These are phyloP conservation scores for Lactifluus echinatus DNA, from an alignment of 768 basidiomycete species.

Conservation along the genomic window DNA sequence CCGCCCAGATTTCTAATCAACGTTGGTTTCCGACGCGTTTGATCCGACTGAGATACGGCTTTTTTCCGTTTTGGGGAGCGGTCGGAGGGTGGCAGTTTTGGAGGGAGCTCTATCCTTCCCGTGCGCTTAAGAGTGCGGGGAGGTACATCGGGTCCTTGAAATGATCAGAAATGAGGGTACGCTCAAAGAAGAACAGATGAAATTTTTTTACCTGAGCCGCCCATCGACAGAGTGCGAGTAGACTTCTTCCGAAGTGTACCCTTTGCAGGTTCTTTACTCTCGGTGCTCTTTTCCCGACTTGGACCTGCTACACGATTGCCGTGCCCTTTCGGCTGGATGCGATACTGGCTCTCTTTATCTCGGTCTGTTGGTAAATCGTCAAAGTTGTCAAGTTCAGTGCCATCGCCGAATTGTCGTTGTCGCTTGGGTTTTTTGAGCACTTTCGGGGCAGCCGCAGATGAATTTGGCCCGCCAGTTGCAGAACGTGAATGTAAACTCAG, in stretches of 20 bases:
- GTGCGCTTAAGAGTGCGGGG: slow-evolving; percentile 41
- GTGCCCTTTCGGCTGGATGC: slow-evolving; percentile 64
- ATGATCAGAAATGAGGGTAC: slow-evolving; percentile 14
- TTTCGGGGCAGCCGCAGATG: slow-evolving; percentile 47
- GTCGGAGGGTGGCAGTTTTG: slow-evolving; percentile 28
- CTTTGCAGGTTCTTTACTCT: slow-evolving; percentile 37
- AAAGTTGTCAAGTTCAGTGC: slow-evolving; percentile 81
- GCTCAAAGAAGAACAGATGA: slow-evolving; percentile 24
- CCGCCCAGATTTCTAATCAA: slow-evolving; percentile 80
- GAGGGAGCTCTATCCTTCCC: slow-evolving; percentile 46
- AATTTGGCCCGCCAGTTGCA: slow-evolving; percentile 28
- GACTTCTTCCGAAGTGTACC: slow-evolving; percentile 52
- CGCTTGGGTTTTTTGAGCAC: slow-evolving; percentile 72
- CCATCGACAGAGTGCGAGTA: slow-evolving; percentile 37
- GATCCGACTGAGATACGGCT: slow-evolving; percentile 36
- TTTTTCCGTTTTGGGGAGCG: slow-evolving; percentile 42
- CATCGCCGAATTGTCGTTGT: slow-evolving; percentile 69
- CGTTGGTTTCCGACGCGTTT: slow-evolving; percentile 68
- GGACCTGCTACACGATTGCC: slow-evolving; percentile 55
- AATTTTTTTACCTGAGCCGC: slow-evolving; percentile 29
- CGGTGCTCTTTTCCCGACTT: slow-evolving; percentile 36
- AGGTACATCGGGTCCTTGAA: slow-evolving; percentile 8
- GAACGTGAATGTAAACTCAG: slow-evolving; percentile 35
- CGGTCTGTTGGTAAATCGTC: slow-evolving; percentile 84
- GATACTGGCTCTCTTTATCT: slow-evolving; percentile 68